These are phyloP conservation scores for Andalucia godoyi DNA, from an alignment of 78 protist genomes.

Conservation along the genomic window DNA sequence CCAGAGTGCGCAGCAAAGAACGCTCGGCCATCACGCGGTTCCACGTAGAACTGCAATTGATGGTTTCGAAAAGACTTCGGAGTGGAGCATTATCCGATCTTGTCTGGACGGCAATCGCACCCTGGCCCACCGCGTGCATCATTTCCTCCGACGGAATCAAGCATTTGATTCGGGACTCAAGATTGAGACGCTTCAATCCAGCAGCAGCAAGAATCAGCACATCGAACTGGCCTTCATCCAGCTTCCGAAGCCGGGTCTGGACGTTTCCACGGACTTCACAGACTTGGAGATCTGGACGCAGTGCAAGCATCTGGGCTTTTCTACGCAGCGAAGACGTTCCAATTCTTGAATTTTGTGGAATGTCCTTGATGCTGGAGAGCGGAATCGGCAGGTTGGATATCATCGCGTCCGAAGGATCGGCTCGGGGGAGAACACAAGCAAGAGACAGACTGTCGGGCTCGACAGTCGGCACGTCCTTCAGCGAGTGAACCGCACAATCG, in stretches of 20 bases:
- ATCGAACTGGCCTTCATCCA: background rate
- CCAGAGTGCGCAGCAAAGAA: constrained; percentile 27
- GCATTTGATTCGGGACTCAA: background rate
- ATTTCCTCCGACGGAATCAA: no score
- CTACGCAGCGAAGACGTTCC: no score
- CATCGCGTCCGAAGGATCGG: constrained; percentile 34
- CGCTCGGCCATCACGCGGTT: constrained; percentile 28
- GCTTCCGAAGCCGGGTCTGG: constrained; percentile 12
- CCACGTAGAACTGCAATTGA: constrained; percentile 12
- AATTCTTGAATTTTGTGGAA: no score
- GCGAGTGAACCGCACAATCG: constrained; percentile 59
- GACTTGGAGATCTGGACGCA: background rate
- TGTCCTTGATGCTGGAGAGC: no score
- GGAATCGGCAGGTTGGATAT: no score
- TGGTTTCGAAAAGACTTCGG: background rate
- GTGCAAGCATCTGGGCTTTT: no score
- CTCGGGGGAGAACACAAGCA: constrained; percentile 34
- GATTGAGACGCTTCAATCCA: background rate
- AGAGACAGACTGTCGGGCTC: constrained; percentile 40
- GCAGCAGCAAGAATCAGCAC: background rate
- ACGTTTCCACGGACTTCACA: constrained; percentile 12
- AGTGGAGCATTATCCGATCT: constrained; percentile 7
- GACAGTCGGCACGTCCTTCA: constrained; percentile 52
- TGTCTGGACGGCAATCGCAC: constrained; percentile 54
- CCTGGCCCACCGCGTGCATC: constrained; percentile 65